Evolutionary conservation across 441 rosid species (phyloP), one percentile per base, ranked within the genome.

Genomic region (Jatropha podagrica): DNA sequence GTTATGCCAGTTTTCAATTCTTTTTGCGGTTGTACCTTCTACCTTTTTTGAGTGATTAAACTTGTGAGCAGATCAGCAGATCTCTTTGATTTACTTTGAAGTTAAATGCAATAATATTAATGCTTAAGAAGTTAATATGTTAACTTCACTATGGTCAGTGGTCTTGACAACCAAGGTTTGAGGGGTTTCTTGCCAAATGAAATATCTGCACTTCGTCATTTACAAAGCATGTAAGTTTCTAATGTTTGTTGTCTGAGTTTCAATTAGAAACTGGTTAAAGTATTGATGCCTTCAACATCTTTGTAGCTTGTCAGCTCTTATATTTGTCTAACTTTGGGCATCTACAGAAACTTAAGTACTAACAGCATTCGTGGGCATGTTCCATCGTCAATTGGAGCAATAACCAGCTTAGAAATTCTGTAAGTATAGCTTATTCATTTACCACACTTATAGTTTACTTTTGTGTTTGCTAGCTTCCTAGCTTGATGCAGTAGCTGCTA

Each of bases 141-240:
- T 69, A 11, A n/a, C 71, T 46, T 75, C 61, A 76, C 81, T 74
- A 41, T 83, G 75, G 26, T 77, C 88, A 96, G 99, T 77, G 93
- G 79, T 80, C 97, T 96, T 79, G 91, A 82, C 84, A 96, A 85
- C 81, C 98, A 96, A 85, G 98, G 93, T 71, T 83, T 94, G 80
- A 88, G 88, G 83, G 98, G 99, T 75, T 88, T 76, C 85, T 80
- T 96, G 81, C 95, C 96, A 42, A 83, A 75, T 58, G 97, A 86
- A 82, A 86, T 96, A 74, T 91, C 94, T 71, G 86, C 81, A 74
- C 86, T 96, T 60, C 86, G 58, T 70, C 92, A 91, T 84, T 91
- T 96, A 69, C 97, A 86, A 79, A 94, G 85, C 95, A 84, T 96
- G 99, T 92, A 89, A 91, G 96, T 75, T 54, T 73, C 46, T 46